Base-by-base conservation (phyloP, 768 basidiomycete genomes). In the Termitomyces sp. region DNA sequence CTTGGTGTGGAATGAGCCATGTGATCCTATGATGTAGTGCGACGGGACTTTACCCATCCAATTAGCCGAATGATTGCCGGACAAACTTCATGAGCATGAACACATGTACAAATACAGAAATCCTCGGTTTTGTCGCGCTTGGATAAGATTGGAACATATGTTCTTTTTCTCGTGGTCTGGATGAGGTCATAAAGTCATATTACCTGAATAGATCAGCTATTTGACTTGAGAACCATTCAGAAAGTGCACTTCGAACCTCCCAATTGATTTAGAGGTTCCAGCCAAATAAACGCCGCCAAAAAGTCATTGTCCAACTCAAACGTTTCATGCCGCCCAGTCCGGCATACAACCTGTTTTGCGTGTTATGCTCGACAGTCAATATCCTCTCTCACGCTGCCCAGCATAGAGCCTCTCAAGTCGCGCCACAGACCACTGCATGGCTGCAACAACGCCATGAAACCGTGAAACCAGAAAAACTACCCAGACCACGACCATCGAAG, bases 281-380 rank as follows among this genome's bases (percentile, higher is more conserved):
- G 57, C 54, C 61, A 62, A 62, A 56, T 50, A 62, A 43, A 41
- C 35, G 10, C 28, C 14, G 5, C 18, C 13, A 41, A 38, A 36
- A 50, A 46, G 28, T 30, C 44, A 28, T 18, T 36, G 9, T 13
- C 5, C 50, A 49, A 3, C 30, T 18, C 8, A 13, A 59, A 33
- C 5, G 55, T 49, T 68, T 61, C 60, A 89, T 90, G 88, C 86
- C 87, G 64, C 86, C 88, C 52, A 80, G 87, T 50, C 80, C 85
- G 36, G 80, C 79, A 13, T 90, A 81, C 74, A 88, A 86, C 76
- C 88, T 86, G 83, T 69, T 88, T 57, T 87, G 86, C 66, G 88
- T 89, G 33, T 74, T 82, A 50, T 80, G 82, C 59, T 82, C 86
- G 14, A 72, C 82, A 20, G 74, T 78, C 55, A 83, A 87, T 57